Conservation (phyloP, 2,329 filamentous ascomycete genomes). For the Fusarium incarnatum region DNA sequence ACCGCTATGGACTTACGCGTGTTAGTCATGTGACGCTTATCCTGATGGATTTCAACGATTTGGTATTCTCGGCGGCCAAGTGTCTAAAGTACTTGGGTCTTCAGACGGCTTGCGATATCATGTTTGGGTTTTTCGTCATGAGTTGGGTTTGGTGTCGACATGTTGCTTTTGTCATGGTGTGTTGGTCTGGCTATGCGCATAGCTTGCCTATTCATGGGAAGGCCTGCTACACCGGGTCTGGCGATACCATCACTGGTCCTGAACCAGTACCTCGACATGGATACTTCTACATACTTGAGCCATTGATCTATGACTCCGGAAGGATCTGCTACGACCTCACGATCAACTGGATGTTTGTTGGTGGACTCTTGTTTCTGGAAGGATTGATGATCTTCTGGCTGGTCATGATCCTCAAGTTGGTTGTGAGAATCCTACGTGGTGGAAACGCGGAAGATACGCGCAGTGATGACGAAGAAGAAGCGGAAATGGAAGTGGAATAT, state of each 20-base stretch:
- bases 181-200: constrained; percentile 72
- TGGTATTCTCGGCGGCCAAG: constrained; percentile 75
- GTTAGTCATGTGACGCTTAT: constrained; percentile 90
- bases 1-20: constrained; percentile 86
- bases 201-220: constrained; percentile 50
- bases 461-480: constrained; percentile 76
- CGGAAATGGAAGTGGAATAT: constrained; percentile 54
- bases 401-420: constrained; percentile 71
- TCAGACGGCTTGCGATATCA: constrained; percentile 79
- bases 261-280: constrained; percentile 57
- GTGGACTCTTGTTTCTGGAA: constrained; percentile 81
- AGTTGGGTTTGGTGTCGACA: constrained; percentile 88
- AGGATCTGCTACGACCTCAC: constrained; percentile 81
- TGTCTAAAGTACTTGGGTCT: constrained; percentile 90
- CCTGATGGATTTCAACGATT: constrained; percentile 93
- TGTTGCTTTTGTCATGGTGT: constrained; percentile 80
- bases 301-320: constrained; percentile 76
- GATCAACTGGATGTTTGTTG: constrained; percentile 82
- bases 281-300: constrained; percentile 74
- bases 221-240: constrained; percentile 76
- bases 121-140: constrained; percentile 88
- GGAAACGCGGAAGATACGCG: constrained; percentile 84
- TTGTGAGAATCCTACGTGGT: constrained; percentile 79
- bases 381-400: constrained; percentile 88
- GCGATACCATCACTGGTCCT: constrained; percentile 65